Evolutionary conservation across 257 asterid genomes (phyloP), one percentile per base, ranked within the genome.

Genomic region (Nicotiana benthamiana): DNA sequence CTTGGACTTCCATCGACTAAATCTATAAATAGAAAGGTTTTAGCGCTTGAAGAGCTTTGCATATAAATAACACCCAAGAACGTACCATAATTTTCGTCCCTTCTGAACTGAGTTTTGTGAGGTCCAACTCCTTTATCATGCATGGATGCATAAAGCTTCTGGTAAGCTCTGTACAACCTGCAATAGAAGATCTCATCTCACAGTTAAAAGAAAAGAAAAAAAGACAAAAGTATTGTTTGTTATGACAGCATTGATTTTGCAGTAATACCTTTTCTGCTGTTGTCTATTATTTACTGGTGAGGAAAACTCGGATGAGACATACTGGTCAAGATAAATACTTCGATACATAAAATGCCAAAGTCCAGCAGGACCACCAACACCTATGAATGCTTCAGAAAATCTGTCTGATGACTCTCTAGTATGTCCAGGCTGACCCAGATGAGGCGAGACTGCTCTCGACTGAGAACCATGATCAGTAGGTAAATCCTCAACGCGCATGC

Each of bases 281-380:
- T 85, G 88, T 80, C 77, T 78, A 89, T 89, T 90, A 87, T 88
- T 90, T 84, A 96, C 88, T 27, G 99, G 95, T 8, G 97, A 86
- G 3, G 99, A 88, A 87, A 94, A 92, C 85, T 94, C 98, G 74
- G 99, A 96, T 3, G 99, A 86, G 77, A 96, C 98, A 75, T 89
- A 96, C 83, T 96, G 99, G 86, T 91, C 95, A 54, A 90, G 95
- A 88, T 82, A 89, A 80, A 90, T 90, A 84, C 97, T 96, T 81
- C 95, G 90, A 80, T 96, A 96, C 57, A 96, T 87, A 88, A 96
- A 96, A 90, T 96, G 99, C 98, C 99, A 96, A 56, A 96, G 92
- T 67, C 99, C 99, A 77, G 92, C 97, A 40, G 98, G 97, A 81
- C 99, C 99, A 81, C 97, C 99, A 80, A 87, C 79, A 28, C 96